phyloP scores from a whole-genome alignment of 2,329 filamentous ascomycete species.

The Ascochyta pisi region DNA sequence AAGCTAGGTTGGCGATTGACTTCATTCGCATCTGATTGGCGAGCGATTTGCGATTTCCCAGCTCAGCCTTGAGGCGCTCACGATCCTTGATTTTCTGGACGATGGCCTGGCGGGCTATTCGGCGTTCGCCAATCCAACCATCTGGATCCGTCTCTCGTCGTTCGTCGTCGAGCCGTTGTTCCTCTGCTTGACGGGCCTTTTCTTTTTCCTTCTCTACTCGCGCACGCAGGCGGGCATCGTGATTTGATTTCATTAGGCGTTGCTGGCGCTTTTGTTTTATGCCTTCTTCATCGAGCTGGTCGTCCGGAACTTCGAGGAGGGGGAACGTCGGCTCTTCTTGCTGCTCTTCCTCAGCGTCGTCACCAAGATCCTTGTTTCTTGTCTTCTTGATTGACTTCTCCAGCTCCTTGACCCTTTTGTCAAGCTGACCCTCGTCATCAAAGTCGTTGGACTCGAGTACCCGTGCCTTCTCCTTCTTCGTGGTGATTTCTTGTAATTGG shows the following conservation, averaged over 20 bases:
- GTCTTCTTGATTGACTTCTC: constrained; percentile 90
- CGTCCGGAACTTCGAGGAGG: constrained; percentile 86
- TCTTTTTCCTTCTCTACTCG: constrained; percentile 96
- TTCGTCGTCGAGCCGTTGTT: constrained; percentile 83
- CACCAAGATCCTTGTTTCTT: constrained; percentile 90
- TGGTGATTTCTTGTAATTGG: constrained; percentile 73
- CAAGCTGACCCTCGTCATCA: constrained; percentile 86
- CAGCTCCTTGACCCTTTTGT: constrained; percentile 84
- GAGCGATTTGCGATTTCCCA: constrained; percentile 94
- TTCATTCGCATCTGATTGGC: constrained; percentile 99
- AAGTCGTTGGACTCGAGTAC: constrained; percentile 89
- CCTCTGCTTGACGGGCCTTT: constrained; percentile 81
- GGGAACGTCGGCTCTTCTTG: constrained; percentile 84
- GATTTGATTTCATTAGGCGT: constrained; percentile 89
- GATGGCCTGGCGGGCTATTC: constrained; percentile 73
- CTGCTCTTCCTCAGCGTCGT: constrained; percentile 73
- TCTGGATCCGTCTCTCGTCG: constrained; percentile 84
- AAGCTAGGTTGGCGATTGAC: constrained; percentile 92
- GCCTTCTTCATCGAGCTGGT: constrained; percentile 88
- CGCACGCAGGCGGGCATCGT: constrained; percentile 90
- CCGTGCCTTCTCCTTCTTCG: constrained; percentile 82
- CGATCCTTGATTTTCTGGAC: constrained; percentile 89
- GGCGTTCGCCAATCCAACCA: constrained; percentile 83
- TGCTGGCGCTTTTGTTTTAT: constrained; percentile 94
- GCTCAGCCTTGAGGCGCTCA: constrained; percentile 89